These are phyloP conservation scores for Aplosporella prunicola DNA, from an alignment of 2,329 filamentous ascomycete genomes.

Conservation along the genomic window DNA sequence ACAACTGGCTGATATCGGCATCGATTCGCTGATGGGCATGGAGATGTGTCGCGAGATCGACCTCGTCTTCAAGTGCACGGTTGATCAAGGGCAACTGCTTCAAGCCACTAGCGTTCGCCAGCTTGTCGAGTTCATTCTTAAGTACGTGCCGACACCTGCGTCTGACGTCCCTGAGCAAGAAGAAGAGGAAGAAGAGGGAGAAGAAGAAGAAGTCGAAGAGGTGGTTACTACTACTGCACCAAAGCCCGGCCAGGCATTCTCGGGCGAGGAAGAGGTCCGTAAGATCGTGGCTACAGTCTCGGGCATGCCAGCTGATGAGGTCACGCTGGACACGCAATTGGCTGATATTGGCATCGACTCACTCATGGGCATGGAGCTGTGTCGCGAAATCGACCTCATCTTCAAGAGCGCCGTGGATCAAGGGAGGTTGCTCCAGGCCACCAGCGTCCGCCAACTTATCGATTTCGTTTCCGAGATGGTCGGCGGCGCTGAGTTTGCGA, in stretches of 20 bases:
- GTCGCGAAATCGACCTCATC: slow-evolving; percentile 3
- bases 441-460: not conserved
- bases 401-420: slow-evolving; percentile 10
- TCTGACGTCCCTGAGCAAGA: too few species aligned
- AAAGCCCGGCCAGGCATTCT: too few species aligned
- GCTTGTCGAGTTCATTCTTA: too few species aligned
- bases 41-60: slow-evolving; percentile 1
- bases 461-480: too few species aligned
- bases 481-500: too few species aligned
- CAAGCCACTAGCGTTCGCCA: not conserved
- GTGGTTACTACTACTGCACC: too few species aligned
- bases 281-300: not conserved
- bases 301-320: not conserved
- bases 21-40: not conserved
- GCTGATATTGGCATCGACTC: not conserved
- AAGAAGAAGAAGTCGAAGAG: too few species aligned
- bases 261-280: too few species aligned
- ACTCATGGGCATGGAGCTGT: not conserved
- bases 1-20: not conserved
- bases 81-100: slow-evolving; percentile 9
- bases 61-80: slow-evolving; percentile 11
- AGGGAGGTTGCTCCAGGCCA: slow-evolving; percentile 8
- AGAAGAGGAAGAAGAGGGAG: too few species aligned
- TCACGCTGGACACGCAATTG: not conserved
- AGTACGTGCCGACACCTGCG: too few species aligned